A percentile compares a stretch with the other conserved stretches of the same genome.
Evolutionary conservation across 106 monocot species (phyloP).

Genomic region (Phalaenopsis aphrodite): DNA sequence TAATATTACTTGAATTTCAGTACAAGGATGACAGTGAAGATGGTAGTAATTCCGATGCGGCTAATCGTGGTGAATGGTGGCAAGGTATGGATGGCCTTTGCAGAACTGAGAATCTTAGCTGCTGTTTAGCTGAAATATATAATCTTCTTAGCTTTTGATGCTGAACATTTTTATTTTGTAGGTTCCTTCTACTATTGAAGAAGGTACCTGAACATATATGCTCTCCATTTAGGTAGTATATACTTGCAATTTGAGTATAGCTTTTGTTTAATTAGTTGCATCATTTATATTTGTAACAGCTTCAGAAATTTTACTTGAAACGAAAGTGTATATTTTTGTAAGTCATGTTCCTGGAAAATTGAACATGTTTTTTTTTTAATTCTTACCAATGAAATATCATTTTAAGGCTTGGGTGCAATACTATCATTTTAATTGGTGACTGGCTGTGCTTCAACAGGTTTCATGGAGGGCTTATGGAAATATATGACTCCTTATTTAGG

Average conservation of each 20-base stretch:
- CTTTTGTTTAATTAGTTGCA: neutral
- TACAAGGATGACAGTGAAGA: slow-evolving; percentile 13
- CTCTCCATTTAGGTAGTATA: slow-evolving; percentile 5
- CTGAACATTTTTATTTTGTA: neutral
- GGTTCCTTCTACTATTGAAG: slow-evolving; percentile 24
- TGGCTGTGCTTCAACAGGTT: neutral
- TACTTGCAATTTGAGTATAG: no score
- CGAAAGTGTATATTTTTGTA: neutral
- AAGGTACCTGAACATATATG: neutral
- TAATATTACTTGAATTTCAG: slow-evolving; percentile 6
- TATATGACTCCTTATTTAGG: neutral
- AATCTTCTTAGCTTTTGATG: neutral
- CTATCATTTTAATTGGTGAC: no score
- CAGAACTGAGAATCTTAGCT: neutral
- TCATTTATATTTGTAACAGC: neutral
- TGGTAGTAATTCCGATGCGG: neutral
- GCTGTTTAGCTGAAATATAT: neutral
- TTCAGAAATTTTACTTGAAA: neutral
- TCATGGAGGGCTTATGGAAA: neutral
- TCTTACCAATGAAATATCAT: neutral
- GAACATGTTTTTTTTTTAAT: neutral
- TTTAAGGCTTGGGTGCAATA: no score
- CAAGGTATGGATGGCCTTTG: slow-evolving; percentile 12
- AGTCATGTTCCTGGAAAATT: neutral
- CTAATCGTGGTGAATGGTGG: slow-evolving; percentile 25